Percentiles rank a stretch among this genome's conserved stretches.
Conservation (phyloP, 129 eudicot species). For the Pseudognaphalium luteoalbum region DNA sequence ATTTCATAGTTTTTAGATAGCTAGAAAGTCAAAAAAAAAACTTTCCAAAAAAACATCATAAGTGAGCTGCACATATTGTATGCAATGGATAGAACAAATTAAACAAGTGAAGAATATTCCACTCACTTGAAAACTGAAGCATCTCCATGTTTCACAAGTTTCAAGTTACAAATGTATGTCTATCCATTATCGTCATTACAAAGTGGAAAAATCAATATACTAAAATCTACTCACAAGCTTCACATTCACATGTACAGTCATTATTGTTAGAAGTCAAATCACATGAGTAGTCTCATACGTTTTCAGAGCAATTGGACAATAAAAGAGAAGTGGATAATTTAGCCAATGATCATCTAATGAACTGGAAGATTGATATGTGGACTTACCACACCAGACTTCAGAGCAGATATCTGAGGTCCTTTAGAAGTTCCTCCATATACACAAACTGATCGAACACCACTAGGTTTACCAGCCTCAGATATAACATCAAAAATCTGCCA, state of each 20-base stretch:
- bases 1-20: too few relatives aligned
- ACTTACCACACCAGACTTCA: slow-evolving; percentile 91
- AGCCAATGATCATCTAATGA: background rate
- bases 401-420: slow-evolving; percentile 85
- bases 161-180: background rate
- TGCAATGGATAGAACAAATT: too few relatives aligned
- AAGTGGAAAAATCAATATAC: background rate
- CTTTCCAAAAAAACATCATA: too few relatives aligned
- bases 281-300: background rate
- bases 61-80: too few relatives aligned
- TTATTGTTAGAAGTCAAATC: too few relatives aligned
- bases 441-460: slow-evolving; percentile 77
- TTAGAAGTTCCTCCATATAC: slow-evolving; percentile 94
- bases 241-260: background rate
- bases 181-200: background rate
- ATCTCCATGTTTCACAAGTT: background rate
- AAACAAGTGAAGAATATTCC: too few relatives aligned
- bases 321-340: background rate
- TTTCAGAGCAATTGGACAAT: background rate
- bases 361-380: slow-evolving; percentile 14
- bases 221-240: background rate
- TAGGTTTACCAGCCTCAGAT: slow-evolving; percentile 83
- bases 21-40: too few relatives aligned
- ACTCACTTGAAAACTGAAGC: background rate
- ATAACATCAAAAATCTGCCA: slow-evolving; percentile 84